These are phyloP conservation scores for Yarrowia bubula DNA, from an alignment of 805 yeast genomes.

Conservation along the genomic window DNA sequence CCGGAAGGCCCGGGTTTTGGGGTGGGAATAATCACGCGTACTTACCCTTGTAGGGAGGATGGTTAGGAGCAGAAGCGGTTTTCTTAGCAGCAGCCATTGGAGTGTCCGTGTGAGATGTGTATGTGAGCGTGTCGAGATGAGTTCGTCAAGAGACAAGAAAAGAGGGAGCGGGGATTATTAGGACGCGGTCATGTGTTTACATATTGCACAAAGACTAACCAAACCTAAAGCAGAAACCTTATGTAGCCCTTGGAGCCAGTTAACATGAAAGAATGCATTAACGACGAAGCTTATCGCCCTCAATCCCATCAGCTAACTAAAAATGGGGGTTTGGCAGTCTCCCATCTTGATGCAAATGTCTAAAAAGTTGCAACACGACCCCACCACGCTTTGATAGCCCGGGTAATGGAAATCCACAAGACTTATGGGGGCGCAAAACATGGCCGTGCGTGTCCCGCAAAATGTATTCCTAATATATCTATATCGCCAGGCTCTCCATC, in stretches of 20 bases:
- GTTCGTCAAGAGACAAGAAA: conserved; percentile 12
- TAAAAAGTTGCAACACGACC: conserved; percentile 8
- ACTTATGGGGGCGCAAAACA: not conserved
- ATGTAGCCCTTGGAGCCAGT: conserved; percentile 23
- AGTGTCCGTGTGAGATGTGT: conserved; percentile 15
- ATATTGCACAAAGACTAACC: conserved; percentile 7
- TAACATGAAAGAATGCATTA: conserved; percentile 25
- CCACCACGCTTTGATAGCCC: not conserved
- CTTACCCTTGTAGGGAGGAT: conserved; percentile 44
- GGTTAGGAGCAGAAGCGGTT: conserved; percentile 33
- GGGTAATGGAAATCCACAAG: not conserved
- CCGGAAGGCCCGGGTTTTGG: not conserved
- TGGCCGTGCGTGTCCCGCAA: not conserved
- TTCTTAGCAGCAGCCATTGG: conserved; percentile 26
- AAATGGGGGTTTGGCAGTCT: conserved; percentile 14
- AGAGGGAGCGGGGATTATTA: conserved; percentile 24
- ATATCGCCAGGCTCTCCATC: conserved; percentile 5
- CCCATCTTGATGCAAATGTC: conserved; percentile 1
- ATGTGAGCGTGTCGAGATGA: conserved; percentile 1
- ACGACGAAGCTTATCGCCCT: conserved; percentile 26
- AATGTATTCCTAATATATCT: not conserved
- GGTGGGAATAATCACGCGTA: conserved; percentile 16
- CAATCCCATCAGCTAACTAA: conserved; percentile 18
- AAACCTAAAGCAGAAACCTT: conserved; percentile 8
- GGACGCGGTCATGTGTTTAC: conserved; percentile 27